Percentiles rank a stretch among this genome's conserved stretches.
Evolutionary conservation across 2,329 filamentous ascomycete genomes (phyloP).

Genomic region (Fusarium domesticum): DNA sequence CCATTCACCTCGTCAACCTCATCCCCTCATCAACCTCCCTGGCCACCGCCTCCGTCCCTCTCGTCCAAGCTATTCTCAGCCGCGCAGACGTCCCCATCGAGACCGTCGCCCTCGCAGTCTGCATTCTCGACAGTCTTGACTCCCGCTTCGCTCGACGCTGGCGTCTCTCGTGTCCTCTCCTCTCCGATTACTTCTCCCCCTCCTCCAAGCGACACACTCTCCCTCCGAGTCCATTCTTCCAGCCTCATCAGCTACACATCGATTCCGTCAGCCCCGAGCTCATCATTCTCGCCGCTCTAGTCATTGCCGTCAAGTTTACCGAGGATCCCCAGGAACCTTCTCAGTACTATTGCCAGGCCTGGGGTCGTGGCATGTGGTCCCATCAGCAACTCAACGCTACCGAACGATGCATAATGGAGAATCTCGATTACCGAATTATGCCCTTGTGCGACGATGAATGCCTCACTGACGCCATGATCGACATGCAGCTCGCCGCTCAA

Average conservation of each 20-base stretch:
- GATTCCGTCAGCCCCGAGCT: conserved; percentile 61
- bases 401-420: conserved; percentile 62
- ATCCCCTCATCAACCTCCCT: conserved; percentile 62
- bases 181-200: conserved; percentile 27
- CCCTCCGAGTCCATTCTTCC: conserved; percentile 37
- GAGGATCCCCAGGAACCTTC: conserved; percentile 57
- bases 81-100: conserved; percentile 58
- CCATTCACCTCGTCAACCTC: conserved; percentile 64
- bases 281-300: conserved; percentile 59
- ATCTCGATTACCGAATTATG: conserved; percentile 60
- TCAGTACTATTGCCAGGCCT: conserved; percentile 50
- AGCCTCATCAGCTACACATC: conserved; percentile 49
- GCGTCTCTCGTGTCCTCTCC: conserved; percentile 57
- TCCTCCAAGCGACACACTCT: conserved; percentile 48
- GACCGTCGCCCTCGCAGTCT: conserved; percentile 61
- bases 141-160: conserved; percentile 60
- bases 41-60: conserved; percentile 53
- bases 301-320: conserved; percentile 64
- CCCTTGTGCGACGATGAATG: conserved; percentile 56
- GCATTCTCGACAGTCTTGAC: conserved; percentile 63
- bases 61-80: conserved; percentile 59
- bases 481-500: conserved; percentile 59
- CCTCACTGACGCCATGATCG: conserved; percentile 57
- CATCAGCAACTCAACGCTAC: conserved; percentile 61
- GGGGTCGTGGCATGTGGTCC: conserved; percentile 57